A percentile compares a stretch with the other conserved stretches of the same genome.
Evolutionary conservation across 1,284 basidiomycete species (phyloP).

Genomic region (Rugosomyces carneus): DNA sequence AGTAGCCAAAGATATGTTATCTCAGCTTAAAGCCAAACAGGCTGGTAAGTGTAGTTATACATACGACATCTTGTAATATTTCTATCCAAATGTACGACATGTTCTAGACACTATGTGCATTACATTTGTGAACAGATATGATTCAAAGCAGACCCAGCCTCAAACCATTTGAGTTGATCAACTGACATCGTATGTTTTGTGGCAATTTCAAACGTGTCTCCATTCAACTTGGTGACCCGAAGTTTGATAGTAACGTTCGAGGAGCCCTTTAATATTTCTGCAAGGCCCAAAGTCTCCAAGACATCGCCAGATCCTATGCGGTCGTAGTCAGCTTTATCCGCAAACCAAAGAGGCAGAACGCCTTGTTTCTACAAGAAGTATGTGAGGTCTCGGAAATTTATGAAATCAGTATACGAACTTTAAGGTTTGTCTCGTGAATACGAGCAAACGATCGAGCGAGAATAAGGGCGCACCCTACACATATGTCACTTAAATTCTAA

Average conservation of each 20-base stretch:
- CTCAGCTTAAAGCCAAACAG: constrained; percentile 26
- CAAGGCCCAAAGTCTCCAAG: constrained; percentile 45
- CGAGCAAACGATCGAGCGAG: constrained; percentile 92
- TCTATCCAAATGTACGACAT: background rate
- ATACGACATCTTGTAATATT: background rate
- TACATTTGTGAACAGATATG: constrained; percentile 59
- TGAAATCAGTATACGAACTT: constrained; percentile 42
- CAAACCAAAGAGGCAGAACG: constrained; percentile 87
- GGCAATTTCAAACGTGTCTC: constrained; percentile 60
- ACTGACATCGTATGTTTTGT: constrained; percentile 85
- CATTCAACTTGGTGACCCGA: constrained; percentile 64
- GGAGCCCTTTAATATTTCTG: constrained; percentile 50
- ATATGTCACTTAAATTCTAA: background rate
- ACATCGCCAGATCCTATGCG: constrained; percentile 79
- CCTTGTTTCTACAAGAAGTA: constrained; percentile 79
- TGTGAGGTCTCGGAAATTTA: background rate
- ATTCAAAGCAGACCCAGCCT: constrained; percentile 85
- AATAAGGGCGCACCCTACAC: constrained; percentile 73
- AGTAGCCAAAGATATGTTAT: constrained; percentile 51
- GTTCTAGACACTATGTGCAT: constrained; percentile 8
- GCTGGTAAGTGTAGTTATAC: constrained; percentile 5
- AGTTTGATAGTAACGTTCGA: constrained; percentile 52
- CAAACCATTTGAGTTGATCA: constrained; percentile 87
- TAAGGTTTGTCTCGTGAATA: constrained; percentile 97
- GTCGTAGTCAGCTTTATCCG: constrained; percentile 78